phyloP scores from a whole-genome alignment of 1,284 basidiomycete species.

The Sparassis latifolia region DNA sequence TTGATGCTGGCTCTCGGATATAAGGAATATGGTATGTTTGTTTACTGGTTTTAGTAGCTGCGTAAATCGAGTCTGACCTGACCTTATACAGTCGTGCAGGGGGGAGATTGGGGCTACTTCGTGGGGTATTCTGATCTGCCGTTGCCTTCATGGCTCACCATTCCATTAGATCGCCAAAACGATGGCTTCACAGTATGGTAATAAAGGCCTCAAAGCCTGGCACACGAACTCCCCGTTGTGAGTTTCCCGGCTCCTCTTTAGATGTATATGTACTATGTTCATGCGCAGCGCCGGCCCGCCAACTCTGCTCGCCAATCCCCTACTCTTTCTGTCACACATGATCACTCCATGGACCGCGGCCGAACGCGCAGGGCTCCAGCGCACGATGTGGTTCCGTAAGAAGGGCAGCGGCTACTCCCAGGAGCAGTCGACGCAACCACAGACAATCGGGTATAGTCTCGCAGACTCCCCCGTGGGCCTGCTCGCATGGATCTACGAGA shows the following conservation, averaged over 20 bases:
- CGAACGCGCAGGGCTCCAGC: conserved; percentile 29
- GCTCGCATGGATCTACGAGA: conserved; percentile 58
- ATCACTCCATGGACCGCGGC: conserved; percentile 25
- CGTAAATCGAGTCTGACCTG: not conserved
- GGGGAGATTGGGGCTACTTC: conserved; percentile 6
- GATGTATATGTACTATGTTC: not conserved
- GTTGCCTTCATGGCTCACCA: not conserved
- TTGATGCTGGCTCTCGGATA: conserved; percentile 17
- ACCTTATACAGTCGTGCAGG: conserved; percentile 5
- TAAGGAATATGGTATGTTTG: conserved; percentile 20
- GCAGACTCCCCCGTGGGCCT: conserved; percentile 53
- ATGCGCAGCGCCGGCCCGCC: too few relatives aligned
- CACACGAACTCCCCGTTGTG: conserved; percentile 22
- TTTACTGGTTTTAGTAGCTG: not conserved
- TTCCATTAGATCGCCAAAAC: conserved; percentile 23
- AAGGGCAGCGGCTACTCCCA: conserved; percentile 24
- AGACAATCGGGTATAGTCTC: conserved; percentile 39
- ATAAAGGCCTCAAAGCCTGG: conserved; percentile 26
- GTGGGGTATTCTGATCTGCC: not conserved
- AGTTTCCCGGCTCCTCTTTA: conserved; percentile 1
- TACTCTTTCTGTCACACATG: conserved; percentile 7
- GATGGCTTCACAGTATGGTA: conserved; percentile 24
- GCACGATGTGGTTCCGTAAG: conserved; percentile 11
- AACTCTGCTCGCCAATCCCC: not conserved
- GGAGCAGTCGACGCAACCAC: conserved; percentile 29